A percentile compares a stretch with the other conserved stretches of the same genome.
Conservation (phyloP, 2,329 filamentous ascomycete genomes). For the Aspergillus versicolor region DNA sequence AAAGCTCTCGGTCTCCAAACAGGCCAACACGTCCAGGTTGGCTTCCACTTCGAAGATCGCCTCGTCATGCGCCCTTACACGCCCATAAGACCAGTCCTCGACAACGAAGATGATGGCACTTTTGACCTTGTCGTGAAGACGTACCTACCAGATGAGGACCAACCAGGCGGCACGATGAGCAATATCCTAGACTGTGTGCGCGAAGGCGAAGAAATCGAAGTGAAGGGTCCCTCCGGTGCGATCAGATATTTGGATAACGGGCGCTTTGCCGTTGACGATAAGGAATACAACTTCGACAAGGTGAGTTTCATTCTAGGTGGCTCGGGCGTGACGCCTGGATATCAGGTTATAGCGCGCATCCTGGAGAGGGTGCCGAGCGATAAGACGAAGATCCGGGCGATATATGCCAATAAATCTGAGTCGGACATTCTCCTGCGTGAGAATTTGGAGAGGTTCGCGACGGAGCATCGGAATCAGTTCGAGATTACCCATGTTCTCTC, state of each 20-base stretch:
- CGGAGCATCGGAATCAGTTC: conserved; percentile 9
- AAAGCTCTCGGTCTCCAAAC: conserved; percentile 48
- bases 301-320: conserved; percentile 53
- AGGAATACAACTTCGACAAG: conserved; percentile 42
- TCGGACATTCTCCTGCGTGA: conserved; percentile 14
- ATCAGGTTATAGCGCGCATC: conserved; percentile 49
- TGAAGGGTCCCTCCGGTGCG: conserved; percentile 53
- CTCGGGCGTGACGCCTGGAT: conserved; percentile 54
- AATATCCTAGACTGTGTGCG: conserved; percentile 54
- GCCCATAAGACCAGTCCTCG: conserved; percentile 48
- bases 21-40: conserved; percentile 54
- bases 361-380: conserved; percentile 38
- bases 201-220: conserved; percentile 50
- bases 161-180: conserved; percentile 55
- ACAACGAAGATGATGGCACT: conserved; percentile 41
- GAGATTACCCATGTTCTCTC: conserved; percentile 15
- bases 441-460: conserved; percentile 10
- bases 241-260: conserved; percentile 52
- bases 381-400: conserved; percentile 34
- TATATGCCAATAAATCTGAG: conserved; percentile 10
- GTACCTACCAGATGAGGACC: conserved; percentile 48
- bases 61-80: conserved; percentile 55
- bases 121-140: conserved; percentile 54
- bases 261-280: conserved; percentile 46
- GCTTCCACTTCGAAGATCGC: conserved; percentile 53